Evolutionary conservation across 345 rosid species (phyloP).

Genomic region (Moricandia moricandioides): DNA sequence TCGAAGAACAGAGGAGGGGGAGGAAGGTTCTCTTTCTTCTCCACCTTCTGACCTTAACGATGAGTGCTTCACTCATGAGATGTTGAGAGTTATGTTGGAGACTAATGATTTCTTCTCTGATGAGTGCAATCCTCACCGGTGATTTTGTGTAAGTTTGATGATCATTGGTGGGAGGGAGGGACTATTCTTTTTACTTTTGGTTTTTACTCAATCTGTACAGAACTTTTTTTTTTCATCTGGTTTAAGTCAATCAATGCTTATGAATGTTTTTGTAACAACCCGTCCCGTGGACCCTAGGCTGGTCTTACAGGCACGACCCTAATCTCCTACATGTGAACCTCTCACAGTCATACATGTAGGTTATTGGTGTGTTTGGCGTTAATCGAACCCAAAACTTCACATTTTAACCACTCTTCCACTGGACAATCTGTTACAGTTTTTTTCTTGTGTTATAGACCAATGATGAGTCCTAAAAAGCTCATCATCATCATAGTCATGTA

Average conservation of each 20-base stretch:
- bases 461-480: too few relatives aligned
- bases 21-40: neutral
- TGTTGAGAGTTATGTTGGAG: constrained; percentile 34
- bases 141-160: constrained; percentile 18
- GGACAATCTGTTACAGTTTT: too few relatives aligned
- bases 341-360: too few relatives aligned
- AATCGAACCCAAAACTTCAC: too few relatives aligned
- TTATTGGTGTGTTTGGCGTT: too few relatives aligned
- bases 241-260: constrained; percentile 1
- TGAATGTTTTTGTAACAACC: too few relatives aligned
- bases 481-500: too few relatives aligned
- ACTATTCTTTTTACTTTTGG: neutral
- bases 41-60: constrained; percentile 35
- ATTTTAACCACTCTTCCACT: too few relatives aligned
- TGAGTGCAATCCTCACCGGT: constrained; percentile 34
- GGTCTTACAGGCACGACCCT: too few relatives aligned
- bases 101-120: constrained; percentile 31
- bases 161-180: neutral
- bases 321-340: too few relatives aligned
- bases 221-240: neutral
- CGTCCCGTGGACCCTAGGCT: too few relatives aligned
- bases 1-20: neutral
- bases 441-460: too few relatives aligned
- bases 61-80: constrained; percentile 33
- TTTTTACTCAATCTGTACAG: constrained; percentile 23